Evolutionary conservation across 805 yeast genomes (phyloP).

Genomic region (Maudiozyma saulgeensis): DNA sequence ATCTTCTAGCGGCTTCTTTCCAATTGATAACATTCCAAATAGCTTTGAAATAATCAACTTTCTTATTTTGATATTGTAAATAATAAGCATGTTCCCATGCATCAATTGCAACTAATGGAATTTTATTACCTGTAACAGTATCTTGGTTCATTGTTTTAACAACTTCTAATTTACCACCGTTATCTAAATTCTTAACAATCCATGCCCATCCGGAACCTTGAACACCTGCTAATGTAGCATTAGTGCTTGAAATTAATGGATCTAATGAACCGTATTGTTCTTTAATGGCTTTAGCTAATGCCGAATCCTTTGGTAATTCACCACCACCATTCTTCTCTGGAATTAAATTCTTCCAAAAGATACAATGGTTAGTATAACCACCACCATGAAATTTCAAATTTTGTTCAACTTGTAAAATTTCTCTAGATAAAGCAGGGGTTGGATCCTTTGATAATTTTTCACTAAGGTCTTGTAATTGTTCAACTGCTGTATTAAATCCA

Average conservation of each 20-base stretch:
- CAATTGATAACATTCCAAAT: slow-evolving; percentile 93
- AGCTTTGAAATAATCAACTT: slow-evolving; percentile 85
- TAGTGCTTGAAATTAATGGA: slow-evolving; percentile 51
- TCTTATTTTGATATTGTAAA: slow-evolving; percentile 85
- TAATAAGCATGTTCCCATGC: slow-evolving; percentile 98
- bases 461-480: slow-evolving; percentile 60
- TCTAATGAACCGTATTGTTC: slow-evolving; percentile 68
- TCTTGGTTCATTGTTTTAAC: slow-evolving; percentile 82
- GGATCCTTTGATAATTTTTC: slow-evolving; percentile 48
- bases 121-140: slow-evolving; percentile 59
- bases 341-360: slow-evolving; percentile 83
- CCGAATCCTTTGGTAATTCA: slow-evolving; percentile 37
- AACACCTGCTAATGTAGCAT: slow-evolving; percentile 68
- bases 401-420: slow-evolving; percentile 51
- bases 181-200: slow-evolving; percentile 69
- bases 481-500: slow-evolving; percentile 71
- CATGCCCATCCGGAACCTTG: slow-evolving; percentile 98
- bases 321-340: slow-evolving; percentile 76
- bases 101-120: slow-evolving; percentile 80
- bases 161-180: slow-evolving; percentile 60
- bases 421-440: slow-evolving; percentile 25
- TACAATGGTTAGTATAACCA: slow-evolving; percentile 76
- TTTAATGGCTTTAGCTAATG: slow-evolving; percentile 48
- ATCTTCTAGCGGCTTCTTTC: slow-evolving; percentile 80
- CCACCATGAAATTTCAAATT: slow-evolving; percentile 87